Conservation (phyloP, 306 rosid species). For the Carpinus fangiana region DNA sequence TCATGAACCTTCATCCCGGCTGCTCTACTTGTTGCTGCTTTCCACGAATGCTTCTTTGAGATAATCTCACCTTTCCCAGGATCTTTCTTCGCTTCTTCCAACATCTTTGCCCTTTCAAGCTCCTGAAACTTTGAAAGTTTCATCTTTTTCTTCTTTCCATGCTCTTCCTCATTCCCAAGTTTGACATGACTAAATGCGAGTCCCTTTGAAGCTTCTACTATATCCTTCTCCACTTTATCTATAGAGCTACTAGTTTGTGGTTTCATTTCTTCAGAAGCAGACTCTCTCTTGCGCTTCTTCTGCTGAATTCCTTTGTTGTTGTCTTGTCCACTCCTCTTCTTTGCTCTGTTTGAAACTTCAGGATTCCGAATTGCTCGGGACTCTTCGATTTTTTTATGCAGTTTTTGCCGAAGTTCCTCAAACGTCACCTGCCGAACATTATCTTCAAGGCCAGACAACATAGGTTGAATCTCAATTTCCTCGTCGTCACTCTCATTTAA, state of each 20-base stretch:
- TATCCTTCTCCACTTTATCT: conserved; percentile 54
- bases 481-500: conserved; percentile 25
- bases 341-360: conserved; percentile 39
- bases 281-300: conserved; percentile 57
- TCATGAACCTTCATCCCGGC: conserved; percentile 84
- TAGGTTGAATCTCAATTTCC: conserved; percentile 34
- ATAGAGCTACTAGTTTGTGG: conserved; percentile 1
- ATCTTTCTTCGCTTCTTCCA: conserved; percentile 70
- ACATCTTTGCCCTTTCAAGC: conserved; percentile 71
- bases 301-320: conserved; percentile 24
- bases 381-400: conserved; percentile 40
- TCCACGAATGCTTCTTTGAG: conserved; percentile 68
- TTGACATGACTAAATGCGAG: conserved; percentile 73
- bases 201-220: conserved; percentile 66
- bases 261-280: conserved; percentile 34
- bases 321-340: conserved; percentile 39
- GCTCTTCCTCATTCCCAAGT: conserved; percentile 58
- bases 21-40: conserved; percentile 76
- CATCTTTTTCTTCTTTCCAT: conserved; percentile 62
- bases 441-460: conserved; percentile 32
- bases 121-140: conserved; percentile 62
- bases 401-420: conserved; percentile 51
- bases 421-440: conserved; percentile 42
- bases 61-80: conserved; percentile 68
- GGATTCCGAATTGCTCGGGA: conserved; percentile 32